phyloP scores from a whole-genome alignment of 139 green algal genomes.

The Chlorella sp. region DNA sequence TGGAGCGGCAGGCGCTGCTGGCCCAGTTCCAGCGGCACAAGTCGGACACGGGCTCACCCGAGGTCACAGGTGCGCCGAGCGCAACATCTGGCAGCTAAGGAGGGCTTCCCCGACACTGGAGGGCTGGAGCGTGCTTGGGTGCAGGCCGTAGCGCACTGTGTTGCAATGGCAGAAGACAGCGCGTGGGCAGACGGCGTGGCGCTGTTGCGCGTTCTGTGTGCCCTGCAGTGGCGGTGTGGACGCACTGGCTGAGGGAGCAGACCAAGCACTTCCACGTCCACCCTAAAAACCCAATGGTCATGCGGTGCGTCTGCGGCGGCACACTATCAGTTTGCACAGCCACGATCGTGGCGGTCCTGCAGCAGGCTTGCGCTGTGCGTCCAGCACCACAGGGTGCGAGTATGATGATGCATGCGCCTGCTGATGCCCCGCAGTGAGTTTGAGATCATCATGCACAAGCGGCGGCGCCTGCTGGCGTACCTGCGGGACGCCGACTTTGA shows the following conservation, averaged over 20 bases:
- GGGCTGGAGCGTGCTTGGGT: not conserved
- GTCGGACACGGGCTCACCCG: conserved; percentile 40
- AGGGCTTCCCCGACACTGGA: no score
- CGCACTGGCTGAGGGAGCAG: conserved; percentile 35
- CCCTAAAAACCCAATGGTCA: conserved; percentile 28
- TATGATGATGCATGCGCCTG: not conserved
- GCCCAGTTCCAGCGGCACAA: conserved; percentile 28
- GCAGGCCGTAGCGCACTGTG: no score
- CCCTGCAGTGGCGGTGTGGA: conserved; percentile 40
- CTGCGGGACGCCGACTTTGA: conserved; percentile 33
- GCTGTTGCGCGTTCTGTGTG: not conserved
- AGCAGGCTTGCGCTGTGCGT: not conserved
- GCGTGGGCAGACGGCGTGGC: no score
- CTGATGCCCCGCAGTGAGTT: conserved; percentile 22
- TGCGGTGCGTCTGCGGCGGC: conserved; percentile 38
- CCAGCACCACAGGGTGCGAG: not conserved
- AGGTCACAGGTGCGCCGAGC: conserved; percentile 35
- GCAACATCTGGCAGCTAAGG: not conserved
- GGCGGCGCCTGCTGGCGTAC: conserved; percentile 39
- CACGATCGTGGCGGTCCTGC: not conserved
- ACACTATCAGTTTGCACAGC: not conserved
- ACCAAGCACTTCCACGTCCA: conserved; percentile 26
- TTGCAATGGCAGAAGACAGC: not conserved
- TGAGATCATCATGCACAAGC: conserved; percentile 37
- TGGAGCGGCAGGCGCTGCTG: conserved; percentile 11